phyloP scores from a whole-genome alignment of 768 basidiomycete species.

The Neoboletus subvelutipes region DNA sequence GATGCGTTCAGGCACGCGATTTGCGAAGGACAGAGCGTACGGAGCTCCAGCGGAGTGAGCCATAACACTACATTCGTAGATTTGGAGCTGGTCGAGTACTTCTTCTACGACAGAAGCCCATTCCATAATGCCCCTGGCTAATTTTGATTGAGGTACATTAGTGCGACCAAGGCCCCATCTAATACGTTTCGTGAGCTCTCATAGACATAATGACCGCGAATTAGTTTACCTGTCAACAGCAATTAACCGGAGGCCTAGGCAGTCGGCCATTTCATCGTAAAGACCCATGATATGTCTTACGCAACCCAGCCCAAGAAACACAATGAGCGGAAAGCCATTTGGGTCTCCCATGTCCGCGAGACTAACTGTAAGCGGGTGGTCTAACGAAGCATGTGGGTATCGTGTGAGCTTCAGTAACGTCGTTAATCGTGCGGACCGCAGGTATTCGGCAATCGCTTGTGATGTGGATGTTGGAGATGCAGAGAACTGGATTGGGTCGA shows the following conservation, averaged over 20 bases:
- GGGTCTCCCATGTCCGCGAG: conserved; percentile 90
- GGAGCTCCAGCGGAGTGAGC: conserved; percentile 96
- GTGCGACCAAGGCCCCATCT: conserved; percentile 95
- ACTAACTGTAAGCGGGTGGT: conserved; percentile 78
- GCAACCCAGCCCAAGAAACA: conserved; percentile 92
- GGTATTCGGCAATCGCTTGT: conserved; percentile 80
- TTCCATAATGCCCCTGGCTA: conserved; percentile 77
- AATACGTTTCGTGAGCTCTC: conserved; percentile 12
- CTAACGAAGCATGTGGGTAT: conserved; percentile 74
- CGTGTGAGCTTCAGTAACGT: conserved; percentile 77
- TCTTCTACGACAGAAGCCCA: conserved; percentile 93
- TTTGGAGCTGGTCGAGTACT: conserved; percentile 76
- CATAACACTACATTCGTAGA: conserved; percentile 83
- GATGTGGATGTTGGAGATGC: conserved; percentile 56
- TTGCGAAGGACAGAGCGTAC: conserved; percentile 87
- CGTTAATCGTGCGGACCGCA: conserved; percentile 84
- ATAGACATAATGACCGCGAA: not conserved
- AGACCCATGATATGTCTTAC: conserved; percentile 93
- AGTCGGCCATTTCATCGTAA: conserved; percentile 95
- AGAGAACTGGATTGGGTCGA: conserved; percentile 30
- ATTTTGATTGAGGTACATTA: conserved; percentile 59
- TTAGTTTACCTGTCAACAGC: conserved; percentile 81
- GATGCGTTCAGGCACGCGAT: conserved; percentile 70
- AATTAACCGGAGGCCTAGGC: conserved; percentile 82
- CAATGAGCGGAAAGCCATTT: conserved; percentile 82